phyloP scores from a whole-genome alignment of 805 yeast species.

The Yamadazyma philogaea region DNA sequence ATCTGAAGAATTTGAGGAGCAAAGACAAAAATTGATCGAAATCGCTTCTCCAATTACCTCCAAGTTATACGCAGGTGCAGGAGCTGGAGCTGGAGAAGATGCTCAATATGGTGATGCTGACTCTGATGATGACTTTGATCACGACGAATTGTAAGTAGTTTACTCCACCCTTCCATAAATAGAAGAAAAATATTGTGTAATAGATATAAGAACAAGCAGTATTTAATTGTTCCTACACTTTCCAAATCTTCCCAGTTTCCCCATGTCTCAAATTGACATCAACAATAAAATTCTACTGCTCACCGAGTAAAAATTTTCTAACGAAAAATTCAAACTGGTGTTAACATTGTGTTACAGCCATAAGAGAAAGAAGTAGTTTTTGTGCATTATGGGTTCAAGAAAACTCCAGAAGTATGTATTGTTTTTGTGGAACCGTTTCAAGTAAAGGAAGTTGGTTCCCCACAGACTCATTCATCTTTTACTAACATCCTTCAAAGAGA shows the following conservation, averaged over 20 bases:
- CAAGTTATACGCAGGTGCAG: slow-evolving; percentile 60
- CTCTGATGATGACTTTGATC: slow-evolving; percentile 43
- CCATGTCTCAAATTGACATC: slow-evolving; percentile 6
- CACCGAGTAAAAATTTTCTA: slow-evolving; percentile 10
- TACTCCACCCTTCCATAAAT: background rate
- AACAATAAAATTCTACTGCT: slow-evolving; percentile 7
- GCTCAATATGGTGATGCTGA: slow-evolving; percentile 44
- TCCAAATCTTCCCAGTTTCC: too few species aligned
- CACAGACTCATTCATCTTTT: background rate
- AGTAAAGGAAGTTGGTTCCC: background rate
- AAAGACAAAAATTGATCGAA: slow-evolving; percentile 72
- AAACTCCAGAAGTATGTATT: slow-evolving; percentile 37
- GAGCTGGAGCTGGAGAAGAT: slow-evolving; percentile 30
- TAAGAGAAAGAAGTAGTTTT: background rate
- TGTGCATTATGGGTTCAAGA: slow-evolving; percentile 18
- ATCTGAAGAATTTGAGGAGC: slow-evolving; percentile 90
- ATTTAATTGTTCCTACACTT: background rate
- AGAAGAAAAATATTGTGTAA: background rate
- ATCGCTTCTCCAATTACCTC: slow-evolving; percentile 90
- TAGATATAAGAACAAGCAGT: background rate
- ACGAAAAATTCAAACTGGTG: slow-evolving; percentile 6
- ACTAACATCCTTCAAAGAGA: slow-evolving; percentile 25
- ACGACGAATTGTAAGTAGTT: slow-evolving; percentile 40
- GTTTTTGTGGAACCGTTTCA: background rate
- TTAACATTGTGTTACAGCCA: background rate